Evolutionary conservation across 2,329 filamentous ascomycete genomes (phyloP).

Genomic region (Amauroascus niger): DNA sequence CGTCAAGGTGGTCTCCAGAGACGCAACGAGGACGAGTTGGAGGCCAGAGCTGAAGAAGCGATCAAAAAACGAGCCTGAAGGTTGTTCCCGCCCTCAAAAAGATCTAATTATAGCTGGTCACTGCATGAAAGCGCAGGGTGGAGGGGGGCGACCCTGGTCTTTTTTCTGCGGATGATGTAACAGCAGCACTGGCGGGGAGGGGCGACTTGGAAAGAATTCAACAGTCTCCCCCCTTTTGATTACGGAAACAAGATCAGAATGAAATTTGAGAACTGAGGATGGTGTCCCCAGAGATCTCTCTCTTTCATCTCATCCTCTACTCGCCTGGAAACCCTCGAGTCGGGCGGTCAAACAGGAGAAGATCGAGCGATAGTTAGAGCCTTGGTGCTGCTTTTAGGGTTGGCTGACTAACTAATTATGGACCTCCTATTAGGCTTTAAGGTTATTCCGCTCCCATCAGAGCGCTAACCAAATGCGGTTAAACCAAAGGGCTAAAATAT

Average conservation of each 20-base stretch:
- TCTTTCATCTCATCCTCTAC: background rate
- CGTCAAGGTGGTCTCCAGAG: conserved; percentile 3
- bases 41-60: conserved; percentile 3
- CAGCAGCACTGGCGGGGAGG: background rate
- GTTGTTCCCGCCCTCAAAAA: conserved; percentile 2
- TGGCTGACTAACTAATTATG: background rate
- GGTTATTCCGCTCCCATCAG: background rate
- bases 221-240: too few species aligned
- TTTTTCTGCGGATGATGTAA: conserved; percentile 3
- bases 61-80: background rate
- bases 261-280: too few species aligned
- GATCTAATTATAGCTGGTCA: conserved; percentile 5
- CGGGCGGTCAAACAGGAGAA: background rate
- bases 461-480: background rate
- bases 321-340: background rate
- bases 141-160: background rate
- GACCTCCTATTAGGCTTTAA: background rate
- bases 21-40: conserved; percentile 1
- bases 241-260: too few species aligned
- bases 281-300: too few species aligned
- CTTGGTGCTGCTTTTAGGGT: background rate
- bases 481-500: background rate
- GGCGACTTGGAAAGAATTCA: too few species aligned
- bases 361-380: too few species aligned
- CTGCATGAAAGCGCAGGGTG: background rate